Conservation (phyloP, 345 rosid genomes). For the Gossypium rotundifolium region DNA sequence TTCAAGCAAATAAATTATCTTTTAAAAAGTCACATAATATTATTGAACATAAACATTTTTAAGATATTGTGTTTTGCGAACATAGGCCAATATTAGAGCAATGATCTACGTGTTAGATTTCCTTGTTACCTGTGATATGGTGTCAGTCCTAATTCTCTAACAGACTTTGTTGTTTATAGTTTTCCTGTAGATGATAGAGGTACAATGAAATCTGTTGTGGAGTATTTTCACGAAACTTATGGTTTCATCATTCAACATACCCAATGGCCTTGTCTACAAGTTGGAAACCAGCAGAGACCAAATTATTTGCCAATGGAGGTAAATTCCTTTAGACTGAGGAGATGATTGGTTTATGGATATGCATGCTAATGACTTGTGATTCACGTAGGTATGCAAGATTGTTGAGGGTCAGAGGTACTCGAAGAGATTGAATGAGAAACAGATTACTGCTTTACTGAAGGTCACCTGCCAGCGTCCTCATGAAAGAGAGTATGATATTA, state of each 20-base stretch:
- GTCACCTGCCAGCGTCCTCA: conserved; percentile 93
- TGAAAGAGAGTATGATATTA: conserved; percentile 71
- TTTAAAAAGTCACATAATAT: neutral
- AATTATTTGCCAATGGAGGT: conserved; percentile 98
- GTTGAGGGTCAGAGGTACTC: conserved; percentile 98
- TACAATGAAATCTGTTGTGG: conserved; percentile 79
- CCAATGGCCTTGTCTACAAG: conserved; percentile 91
- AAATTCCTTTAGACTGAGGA: neutral
- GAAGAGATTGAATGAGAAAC: conserved; percentile 87
- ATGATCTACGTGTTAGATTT: neutral
- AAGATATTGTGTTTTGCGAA: neutral
- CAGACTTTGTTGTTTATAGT: conserved; percentile 27
- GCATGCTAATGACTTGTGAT: conserved; percentile 3
- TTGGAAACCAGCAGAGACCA: conserved; percentile 83
- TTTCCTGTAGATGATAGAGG: conserved; percentile 91
- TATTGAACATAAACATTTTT: neutral
- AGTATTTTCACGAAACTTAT: conserved; percentile 73
- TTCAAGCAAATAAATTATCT: neutral
- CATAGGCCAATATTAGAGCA: neutral
- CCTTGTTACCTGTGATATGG: neutral
- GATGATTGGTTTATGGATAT: neutral
- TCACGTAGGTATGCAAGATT: conserved; percentile 79
- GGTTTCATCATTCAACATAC: conserved; percentile 64
- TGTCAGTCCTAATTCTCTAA: neutral
- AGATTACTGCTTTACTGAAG: conserved; percentile 81